phyloP scores from a whole-genome alignment of 768 basidiomycete genomes.

The Tricholoma saponaceum region DNA sequence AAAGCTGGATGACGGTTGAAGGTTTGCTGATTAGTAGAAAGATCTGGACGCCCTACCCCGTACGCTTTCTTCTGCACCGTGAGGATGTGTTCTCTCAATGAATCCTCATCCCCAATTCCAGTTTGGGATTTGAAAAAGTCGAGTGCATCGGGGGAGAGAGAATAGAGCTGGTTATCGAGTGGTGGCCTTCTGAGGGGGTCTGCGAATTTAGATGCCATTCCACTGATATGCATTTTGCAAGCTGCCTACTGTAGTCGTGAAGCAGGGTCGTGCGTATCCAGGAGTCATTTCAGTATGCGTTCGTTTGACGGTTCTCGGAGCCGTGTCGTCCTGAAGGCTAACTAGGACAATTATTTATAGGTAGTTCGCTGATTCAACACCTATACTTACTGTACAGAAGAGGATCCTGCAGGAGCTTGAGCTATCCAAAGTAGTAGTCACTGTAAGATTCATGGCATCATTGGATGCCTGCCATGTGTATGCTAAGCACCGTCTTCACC shows the following conservation, averaged over 20 bases:
- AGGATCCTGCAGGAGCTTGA: too few relatives aligned
- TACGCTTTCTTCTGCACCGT: slow-evolving; percentile 27
- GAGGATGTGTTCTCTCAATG: slow-evolving; percentile 28
- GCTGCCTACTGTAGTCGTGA: neutral
- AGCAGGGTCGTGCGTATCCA: too few relatives aligned
- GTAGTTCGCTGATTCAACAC: too few relatives aligned
- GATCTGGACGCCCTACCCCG: slow-evolving; percentile 12
- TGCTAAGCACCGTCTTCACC: too few relatives aligned
- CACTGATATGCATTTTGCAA: neutral
- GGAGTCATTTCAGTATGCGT: too few relatives aligned
- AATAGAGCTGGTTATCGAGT: slow-evolving; percentile 17
- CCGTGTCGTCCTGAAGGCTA: too few relatives aligned
- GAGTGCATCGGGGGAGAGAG: slow-evolving; percentile 18
- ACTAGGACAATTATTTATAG: too few relatives aligned
- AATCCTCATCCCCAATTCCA: slow-evolving; percentile 24
- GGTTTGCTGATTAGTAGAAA: neutral
- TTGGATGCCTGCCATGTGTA: too few relatives aligned
- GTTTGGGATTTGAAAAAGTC: slow-evolving; percentile 26
- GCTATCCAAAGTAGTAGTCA: too few relatives aligned
- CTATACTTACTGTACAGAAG: too few relatives aligned
- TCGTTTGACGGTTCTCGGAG: too few relatives aligned
- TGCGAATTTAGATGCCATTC: neutral
- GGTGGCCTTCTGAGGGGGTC: slow-evolving; percentile 14
- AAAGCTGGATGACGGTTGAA: slow-evolving; percentile 15
- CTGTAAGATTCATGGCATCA: too few relatives aligned